phyloP scores from a whole-genome alignment of 139 green algal species.

The Pedinophyceae sp. region DNA sequence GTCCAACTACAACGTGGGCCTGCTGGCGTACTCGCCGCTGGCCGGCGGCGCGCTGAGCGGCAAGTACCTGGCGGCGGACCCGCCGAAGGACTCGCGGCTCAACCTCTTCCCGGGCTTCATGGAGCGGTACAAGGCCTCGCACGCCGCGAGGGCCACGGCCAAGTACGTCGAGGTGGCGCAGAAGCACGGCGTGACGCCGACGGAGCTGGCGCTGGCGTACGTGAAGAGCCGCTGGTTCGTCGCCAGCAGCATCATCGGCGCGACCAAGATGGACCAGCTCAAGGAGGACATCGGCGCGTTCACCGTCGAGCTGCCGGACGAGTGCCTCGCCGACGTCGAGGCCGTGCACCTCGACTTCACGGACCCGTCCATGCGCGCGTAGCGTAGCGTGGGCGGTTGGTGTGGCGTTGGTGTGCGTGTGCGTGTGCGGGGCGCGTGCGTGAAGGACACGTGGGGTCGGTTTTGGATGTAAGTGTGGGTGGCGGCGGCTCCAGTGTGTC shows the following conservation, averaged over 20 bases:
- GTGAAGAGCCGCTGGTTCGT: constrained; percentile 22
- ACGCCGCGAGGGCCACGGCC: constrained; percentile 15
- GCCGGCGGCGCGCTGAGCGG: constrained; percentile 45
- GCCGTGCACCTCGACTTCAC: constrained; percentile 34
- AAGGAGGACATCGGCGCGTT: constrained; percentile 33
- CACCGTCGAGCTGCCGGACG: constrained; percentile 20
- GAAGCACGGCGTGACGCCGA: constrained; percentile 24
- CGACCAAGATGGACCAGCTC: constrained; percentile 35
- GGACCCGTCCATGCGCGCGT: too few relatives aligned
- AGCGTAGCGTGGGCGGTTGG: too few relatives aligned
- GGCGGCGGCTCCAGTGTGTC: too few relatives aligned
- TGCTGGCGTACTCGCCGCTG: constrained; percentile 33
- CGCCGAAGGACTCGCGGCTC: constrained; percentile 4
- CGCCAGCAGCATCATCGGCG: constrained; percentile 32
- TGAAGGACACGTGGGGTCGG: too few relatives aligned
- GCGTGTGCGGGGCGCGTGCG: too few relatives aligned
- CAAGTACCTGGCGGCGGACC: constrained; percentile 40
- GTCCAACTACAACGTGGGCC: constrained; percentile 45
- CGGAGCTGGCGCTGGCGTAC: constrained; percentile 35
- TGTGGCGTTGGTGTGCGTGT: too few relatives aligned
- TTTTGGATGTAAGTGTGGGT: too few relatives aligned
- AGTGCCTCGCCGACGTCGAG: constrained; percentile 29
- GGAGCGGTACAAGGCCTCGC: constrained; percentile 23
- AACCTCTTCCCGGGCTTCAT: constrained; percentile 18
- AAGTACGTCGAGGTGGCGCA: constrained; percentile 49